A percentile compares a stretch with the other conserved stretches of the same genome.
Conservation (phyloP, 176 grass and related monocot genomes). For the Zizania latifolia region DNA sequence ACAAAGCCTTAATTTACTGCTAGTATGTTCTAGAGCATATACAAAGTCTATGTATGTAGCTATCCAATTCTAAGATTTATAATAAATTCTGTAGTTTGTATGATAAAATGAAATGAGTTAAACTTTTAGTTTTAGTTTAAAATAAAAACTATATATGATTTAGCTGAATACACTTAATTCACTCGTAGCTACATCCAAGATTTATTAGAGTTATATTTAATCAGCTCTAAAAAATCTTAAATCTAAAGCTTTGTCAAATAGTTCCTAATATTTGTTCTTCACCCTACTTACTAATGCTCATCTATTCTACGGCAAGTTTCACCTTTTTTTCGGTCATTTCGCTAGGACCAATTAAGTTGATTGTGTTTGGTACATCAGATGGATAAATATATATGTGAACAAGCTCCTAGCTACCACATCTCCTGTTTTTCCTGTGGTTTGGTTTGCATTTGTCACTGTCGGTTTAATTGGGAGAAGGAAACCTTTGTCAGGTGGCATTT, state of each 20-base stretch:
- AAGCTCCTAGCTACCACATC: not conserved
- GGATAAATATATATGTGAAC: not conserved
- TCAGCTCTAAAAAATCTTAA: too few relatives aligned
- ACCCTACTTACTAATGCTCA: not conserved
- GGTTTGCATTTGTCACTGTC: constrained; percentile 4
- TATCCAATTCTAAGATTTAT: too few relatives aligned
- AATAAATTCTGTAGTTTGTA: too few relatives aligned
- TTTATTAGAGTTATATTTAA: too few relatives aligned
- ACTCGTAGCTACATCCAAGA: too few relatives aligned
- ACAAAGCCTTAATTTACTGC: not conserved
- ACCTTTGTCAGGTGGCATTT: constrained; percentile 24
- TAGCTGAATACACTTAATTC: too few relatives aligned
- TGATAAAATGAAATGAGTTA: too few relatives aligned
- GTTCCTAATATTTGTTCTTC: not conserved
- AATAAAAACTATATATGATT: too few relatives aligned
- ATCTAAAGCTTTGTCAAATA: too few relatives aligned
- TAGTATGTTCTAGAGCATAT: constrained; percentile 18
- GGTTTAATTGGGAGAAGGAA: not conserved
- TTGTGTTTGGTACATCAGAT: not conserved
- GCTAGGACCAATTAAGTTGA: not conserved
- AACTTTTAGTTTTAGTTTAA: too few relatives aligned
- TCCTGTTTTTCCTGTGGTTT: not conserved
- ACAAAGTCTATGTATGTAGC: not conserved
- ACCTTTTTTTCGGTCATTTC: not conserved
- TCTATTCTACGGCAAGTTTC: not conserved